Evolutionary conservation across 2,329 filamentous ascomycete species (phyloP).

Genomic region (Pseudogymnoascus sp.): DNA sequence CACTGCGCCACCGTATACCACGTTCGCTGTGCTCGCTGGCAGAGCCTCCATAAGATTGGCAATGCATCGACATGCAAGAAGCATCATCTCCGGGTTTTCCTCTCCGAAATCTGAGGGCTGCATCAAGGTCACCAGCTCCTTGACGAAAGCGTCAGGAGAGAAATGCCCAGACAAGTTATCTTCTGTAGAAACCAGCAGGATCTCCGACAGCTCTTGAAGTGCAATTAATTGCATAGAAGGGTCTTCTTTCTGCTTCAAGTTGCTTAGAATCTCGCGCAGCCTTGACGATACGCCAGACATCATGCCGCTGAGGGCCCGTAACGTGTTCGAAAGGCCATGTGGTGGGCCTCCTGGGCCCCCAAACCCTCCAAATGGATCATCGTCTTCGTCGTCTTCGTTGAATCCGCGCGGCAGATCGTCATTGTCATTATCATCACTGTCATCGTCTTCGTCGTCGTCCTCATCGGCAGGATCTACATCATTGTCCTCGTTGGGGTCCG

Average conservation of each 20-base stretch:
- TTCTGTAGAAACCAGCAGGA: constrained; percentile 89
- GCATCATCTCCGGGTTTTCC: constrained; percentile 94
- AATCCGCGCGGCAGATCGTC: constrained; percentile 24
- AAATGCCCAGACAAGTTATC: constrained; percentile 95
- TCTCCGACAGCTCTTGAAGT: constrained; percentile 85
- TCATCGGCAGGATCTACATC: constrained; percentile 41
- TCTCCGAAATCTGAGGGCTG: constrained; percentile 77
- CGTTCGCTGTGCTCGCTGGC: constrained; percentile 84
- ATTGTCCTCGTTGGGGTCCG: constrained; percentile 46
- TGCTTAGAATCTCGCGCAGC: constrained; percentile 68
- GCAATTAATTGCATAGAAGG: constrained; percentile 84
- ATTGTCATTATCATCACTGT: constrained; percentile 47
- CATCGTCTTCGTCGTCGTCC: constrained; percentile 54
- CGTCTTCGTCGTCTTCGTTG: constrained; percentile 49
- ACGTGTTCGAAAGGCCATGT: constrained; percentile 66
- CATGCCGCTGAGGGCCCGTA: constrained; percentile 84
- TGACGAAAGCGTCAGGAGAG: constrained; percentile 87
- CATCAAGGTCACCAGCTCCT: constrained; percentile 89
- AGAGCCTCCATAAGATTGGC: constrained; percentile 97
- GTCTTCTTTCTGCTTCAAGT: constrained; percentile 76
- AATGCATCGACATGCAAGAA: constrained; percentile 88
- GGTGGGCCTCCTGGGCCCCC: constrained; percentile 57
- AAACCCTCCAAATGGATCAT: constrained; percentile 58
- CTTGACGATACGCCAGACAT: constrained; percentile 78
- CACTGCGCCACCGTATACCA: constrained; percentile 95